Evolutionary conservation across 768 basidiomycete genomes (phyloP).

Genomic region (Boletus huronensis): DNA sequence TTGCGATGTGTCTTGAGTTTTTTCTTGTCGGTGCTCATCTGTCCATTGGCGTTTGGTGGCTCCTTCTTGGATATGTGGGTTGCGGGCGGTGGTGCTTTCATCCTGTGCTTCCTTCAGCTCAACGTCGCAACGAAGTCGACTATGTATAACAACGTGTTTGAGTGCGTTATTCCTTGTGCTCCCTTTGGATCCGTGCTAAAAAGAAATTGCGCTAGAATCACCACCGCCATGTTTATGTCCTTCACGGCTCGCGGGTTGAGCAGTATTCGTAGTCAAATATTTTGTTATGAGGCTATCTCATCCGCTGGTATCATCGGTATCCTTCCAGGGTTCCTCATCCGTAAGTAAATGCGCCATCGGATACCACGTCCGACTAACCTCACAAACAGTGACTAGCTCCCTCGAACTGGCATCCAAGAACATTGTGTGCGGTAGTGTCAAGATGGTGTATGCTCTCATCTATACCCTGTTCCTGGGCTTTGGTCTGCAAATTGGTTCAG

Average conservation of each 20-base stretch:
- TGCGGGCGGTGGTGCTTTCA: slow-evolving; percentile 64
- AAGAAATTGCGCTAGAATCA: slow-evolving; percentile 56
- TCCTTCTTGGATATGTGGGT: slow-evolving; percentile 84
- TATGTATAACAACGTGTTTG: slow-evolving; percentile 87
- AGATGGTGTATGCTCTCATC: slow-evolving; percentile 87
- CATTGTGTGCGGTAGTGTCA: slow-evolving; percentile 78
- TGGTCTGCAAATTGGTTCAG: slow-evolving; percentile 80
- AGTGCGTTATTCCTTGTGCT: slow-evolving; percentile 43
- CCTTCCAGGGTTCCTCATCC: slow-evolving; percentile 82
- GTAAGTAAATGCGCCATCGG: slow-evolving; percentile 39
- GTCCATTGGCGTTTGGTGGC: slow-evolving; percentile 81
- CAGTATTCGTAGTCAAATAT: slow-evolving; percentile 69
- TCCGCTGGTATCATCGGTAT: slow-evolving; percentile 86
- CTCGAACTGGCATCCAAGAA: slow-evolving; percentile 84
- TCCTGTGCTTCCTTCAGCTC: slow-evolving; percentile 69
- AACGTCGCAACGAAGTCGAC: slow-evolving; percentile 70
- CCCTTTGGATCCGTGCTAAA: slow-evolving; percentile 6
- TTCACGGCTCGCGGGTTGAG: slow-evolving; percentile 80
- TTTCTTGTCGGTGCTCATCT: slow-evolving; percentile 70
- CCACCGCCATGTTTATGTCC: slow-evolving; percentile 76
- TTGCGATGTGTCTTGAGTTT: slow-evolving; percentile 69
- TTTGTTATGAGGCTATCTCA: slow-evolving; percentile 91
- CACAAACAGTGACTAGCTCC: slow-evolving; percentile 65
- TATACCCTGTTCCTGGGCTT: slow-evolving; percentile 85
- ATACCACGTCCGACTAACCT: slow-evolving; percentile 2